Evolutionary conservation across 352 stramenopile species (phyloP), one percentile per base, ranked within the genome.

Genomic region (Synura sp.): DNA sequence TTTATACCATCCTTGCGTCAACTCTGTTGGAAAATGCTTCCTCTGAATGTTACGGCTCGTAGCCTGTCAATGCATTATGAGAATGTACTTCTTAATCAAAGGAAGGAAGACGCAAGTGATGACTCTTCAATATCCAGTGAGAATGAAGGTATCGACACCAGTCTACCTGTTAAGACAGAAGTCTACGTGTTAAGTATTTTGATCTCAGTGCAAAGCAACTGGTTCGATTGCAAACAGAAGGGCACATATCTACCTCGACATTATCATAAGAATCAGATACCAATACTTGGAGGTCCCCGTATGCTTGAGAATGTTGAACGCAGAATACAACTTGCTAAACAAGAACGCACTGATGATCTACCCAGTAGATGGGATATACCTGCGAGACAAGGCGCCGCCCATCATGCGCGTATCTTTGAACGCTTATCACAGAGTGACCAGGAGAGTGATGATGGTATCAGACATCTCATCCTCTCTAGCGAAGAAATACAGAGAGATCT

Each of bases 41-140:
- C 57, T 71, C 38, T 31, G 38, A 71, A 71, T 31, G 57, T 71
- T 71, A 71, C 57, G 57, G 57, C 57, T 71, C 57, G 57, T 71
- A 71, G 57, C 57, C 57, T 71, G 57, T 71, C 57, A 71, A 71
- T 71, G 57, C 57, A 71, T 71, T 71, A 71, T 71, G 57, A 71
- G 57, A 71, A 71, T 31, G 57, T 71, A 71, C 25, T 41, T 31
- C 57, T 71, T 71, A 71, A 71, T 71, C 57, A 71, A 71, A 71
- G 57, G 57, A 71, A 71, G 57, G 57, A 71, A 22, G 57, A 71
- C 57, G 57, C 57, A 42, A 71, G 57, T 71, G 57, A 71, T 71
- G 57, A 71, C 57, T 71, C 57, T 71, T 71, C 57, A 22, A 71
- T 71, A 71, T 71, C 57, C 38, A 71, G 57, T 71, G 57, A 71